Evolutionary conservation across 1,284 basidiomycete species (phyloP), one percentile per base, ranked within the genome.

Genomic region (Macrocybe sp.): DNA sequence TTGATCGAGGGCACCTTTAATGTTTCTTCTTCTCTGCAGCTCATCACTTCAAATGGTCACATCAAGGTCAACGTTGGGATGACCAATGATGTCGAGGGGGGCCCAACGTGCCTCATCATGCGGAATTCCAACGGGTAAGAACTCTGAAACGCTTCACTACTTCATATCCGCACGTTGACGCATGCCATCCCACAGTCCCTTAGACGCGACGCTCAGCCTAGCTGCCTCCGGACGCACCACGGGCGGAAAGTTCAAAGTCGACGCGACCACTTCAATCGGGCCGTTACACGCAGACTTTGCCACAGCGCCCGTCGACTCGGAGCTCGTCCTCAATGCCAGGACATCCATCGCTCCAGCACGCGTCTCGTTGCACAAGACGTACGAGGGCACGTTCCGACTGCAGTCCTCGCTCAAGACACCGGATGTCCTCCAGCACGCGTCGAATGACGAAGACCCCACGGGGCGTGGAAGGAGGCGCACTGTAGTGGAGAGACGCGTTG

Each of bases 351-450:
- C 62, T 4, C 61, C 53, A 1, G 61, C 67, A 2, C 43, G 55
- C 14, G 64, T 70, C 7, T 41, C 52, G 32, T 62, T 76, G 4
- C 64, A 70, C 45, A 47, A 57, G 33, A 65, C 74, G 2, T 77
- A 65, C 51, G 73, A 80, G 50, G 79, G 74, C 11, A 49, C 48
- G 2, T 75, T 75, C 58, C 52, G 53, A 12, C 54, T 68, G 48
- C 32, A 53, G 41, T 63, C 67, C 30, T 55, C 59, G 7, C 46
- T 62, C 32, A 40, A 61, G 36, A 55, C 52, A 5, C 51, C 62
- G 0, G 52, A 47, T 8, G 41, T 64, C 9, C 22, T 22, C 22
- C 22, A 4, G 22, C 22, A 22, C 22, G 22, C 22, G 22, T 40
- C 31, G 7, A 30, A 48, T 5, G 46, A 57, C 14, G 63, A 64